Conservation (phyloP, 2,329 filamentous ascomycete species). For the Ceratocystis albifundus region DNA sequence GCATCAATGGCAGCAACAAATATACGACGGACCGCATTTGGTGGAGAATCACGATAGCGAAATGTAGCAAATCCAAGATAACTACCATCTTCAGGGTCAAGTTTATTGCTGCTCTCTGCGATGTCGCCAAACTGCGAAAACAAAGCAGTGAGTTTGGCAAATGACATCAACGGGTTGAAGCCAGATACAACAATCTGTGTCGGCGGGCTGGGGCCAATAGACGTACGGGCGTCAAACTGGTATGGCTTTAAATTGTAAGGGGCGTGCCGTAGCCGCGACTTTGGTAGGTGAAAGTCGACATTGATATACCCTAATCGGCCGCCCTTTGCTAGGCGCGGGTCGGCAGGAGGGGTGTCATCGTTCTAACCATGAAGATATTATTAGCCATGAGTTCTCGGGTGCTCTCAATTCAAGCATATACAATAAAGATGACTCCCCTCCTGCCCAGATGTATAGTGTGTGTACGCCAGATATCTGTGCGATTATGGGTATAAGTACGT, state of each 20-base stretch:
- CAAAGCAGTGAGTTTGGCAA: constrained; percentile 61
- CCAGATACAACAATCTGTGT: constrained; percentile 87
- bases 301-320: constrained; percentile 57
- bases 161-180: constrained; percentile 82
- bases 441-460: constrained; percentile 22
- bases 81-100: constrained; percentile 86
- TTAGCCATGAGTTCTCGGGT: constrained; percentile 21
- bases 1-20: constrained; percentile 62
- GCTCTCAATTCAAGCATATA: constrained; percentile 18
- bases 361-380: constrained; percentile 49
- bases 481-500: constrained; percentile 42
- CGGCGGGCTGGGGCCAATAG: constrained; percentile 77
- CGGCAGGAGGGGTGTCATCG: constrained; percentile 66
- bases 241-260: constrained; percentile 76
- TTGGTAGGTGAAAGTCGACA: constrained; percentile 57
- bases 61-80: constrained; percentile 91
- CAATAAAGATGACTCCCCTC: constrained; percentile 49
- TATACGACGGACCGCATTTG: constrained; percentile 39
- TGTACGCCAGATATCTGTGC: constrained; percentile 20
- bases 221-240: constrained; percentile 67
- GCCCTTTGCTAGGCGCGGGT: constrained; percentile 67
- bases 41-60: constrained; percentile 61
- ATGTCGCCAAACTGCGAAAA: constrained; percentile 81
- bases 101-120: constrained; percentile 81
- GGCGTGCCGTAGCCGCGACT: constrained; percentile 57